A percentile compares a stretch with the other conserved stretches of the same genome.
These are phyloP conservation scores for Arctostaphylos glauca DNA, from an alignment of 148 eudicot species.

Conservation along the genomic window DNA sequence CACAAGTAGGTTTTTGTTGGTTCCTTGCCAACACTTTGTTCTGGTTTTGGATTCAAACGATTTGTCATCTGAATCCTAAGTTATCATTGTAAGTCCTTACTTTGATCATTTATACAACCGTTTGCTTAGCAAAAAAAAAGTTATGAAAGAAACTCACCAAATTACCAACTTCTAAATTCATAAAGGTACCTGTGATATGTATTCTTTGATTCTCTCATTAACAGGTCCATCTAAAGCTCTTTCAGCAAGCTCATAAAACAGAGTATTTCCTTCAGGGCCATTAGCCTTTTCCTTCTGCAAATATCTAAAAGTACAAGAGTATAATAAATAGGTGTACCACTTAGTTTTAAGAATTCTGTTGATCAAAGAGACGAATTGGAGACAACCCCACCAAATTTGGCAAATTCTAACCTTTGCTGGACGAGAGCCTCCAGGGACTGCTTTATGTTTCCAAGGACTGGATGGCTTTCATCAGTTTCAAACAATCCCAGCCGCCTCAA, in stretches of 20 bases:
- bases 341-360: neutral
- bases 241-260: constrained; percentile 90
- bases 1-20: no score
- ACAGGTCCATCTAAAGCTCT: constrained; percentile 71
- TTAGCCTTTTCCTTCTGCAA: constrained; percentile 84
- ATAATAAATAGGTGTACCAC: neutral
- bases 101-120: no score
- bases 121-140: no score
- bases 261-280: constrained; percentile 81
- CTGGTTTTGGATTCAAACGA: no score
- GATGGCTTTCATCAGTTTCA: constrained; percentile 78
- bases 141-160: neutral
- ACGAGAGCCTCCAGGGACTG: constrained; percentile 70
- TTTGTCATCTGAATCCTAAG: no score
- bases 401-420: constrained; percentile 69
- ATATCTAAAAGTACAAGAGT: constrained; percentile 38
- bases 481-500: constrained; percentile 76
- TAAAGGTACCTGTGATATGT: constrained; percentile 42
- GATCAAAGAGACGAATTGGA: neutral
- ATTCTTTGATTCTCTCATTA: constrained; percentile 59
- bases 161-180: neutral
- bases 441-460: constrained; percentile 62
- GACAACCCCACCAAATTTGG: neutral
- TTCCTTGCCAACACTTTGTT: no score
- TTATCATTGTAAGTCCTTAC: no score